Conservation (phyloP, 2,329 filamentous ascomycete genomes). For the Diaporthe eres region DNA sequence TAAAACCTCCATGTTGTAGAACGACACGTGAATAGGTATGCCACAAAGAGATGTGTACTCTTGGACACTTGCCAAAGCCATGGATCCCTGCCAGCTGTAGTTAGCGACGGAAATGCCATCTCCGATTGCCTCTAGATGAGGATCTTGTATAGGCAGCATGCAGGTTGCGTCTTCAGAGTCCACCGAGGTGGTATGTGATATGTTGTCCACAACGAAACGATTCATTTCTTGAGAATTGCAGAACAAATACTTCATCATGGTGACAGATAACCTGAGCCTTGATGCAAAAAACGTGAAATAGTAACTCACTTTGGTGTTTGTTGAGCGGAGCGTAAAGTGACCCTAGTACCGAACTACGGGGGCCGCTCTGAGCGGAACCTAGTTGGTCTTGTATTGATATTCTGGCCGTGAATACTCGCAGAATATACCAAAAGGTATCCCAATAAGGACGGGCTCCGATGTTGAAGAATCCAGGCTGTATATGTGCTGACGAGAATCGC, state of each 20-base stretch:
- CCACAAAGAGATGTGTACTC: too few relatives aligned
- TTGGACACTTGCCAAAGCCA: neutral
- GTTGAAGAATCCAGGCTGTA: neutral
- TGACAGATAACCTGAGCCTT: slow-evolving; percentile 28
- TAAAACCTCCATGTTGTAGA: neutral
- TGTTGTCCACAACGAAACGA: slow-evolving; percentile 40
- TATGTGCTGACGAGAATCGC: neutral
- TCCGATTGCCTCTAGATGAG: neutral
- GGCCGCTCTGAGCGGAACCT: neutral
- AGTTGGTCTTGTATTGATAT: neutral
- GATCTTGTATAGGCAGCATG: neutral
- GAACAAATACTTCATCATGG: slow-evolving; percentile 43
- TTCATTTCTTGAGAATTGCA: slow-evolving; percentile 42
- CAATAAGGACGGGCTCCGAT: neutral
- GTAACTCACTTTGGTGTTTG: slow-evolving; percentile 4
- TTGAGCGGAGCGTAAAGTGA: neutral
- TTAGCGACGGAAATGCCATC: neutral
- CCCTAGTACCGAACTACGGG: neutral
- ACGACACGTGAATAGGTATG: neutral
- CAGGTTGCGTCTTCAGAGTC: slow-evolving; percentile 37
- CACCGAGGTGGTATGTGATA: slow-evolving; percentile 27
- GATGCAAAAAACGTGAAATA: neutral
- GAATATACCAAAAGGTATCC: neutral
- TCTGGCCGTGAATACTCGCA: neutral
- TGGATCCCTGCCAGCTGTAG: neutral